phyloP scores from a whole-genome alignment of 768 basidiomycete species.

The Lepiota brunneoincarnata region DNA sequence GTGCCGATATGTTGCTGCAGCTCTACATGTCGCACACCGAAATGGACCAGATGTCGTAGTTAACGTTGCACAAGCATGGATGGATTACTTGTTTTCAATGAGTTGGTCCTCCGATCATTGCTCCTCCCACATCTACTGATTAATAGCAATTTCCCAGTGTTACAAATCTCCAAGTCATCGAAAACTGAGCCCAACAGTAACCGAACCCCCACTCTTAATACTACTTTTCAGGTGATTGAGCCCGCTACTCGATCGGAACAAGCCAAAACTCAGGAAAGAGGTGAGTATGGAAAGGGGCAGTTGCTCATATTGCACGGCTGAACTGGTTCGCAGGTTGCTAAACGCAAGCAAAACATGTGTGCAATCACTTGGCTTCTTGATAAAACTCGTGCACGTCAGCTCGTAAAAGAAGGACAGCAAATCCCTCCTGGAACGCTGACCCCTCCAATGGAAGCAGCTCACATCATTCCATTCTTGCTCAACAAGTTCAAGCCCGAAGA shows the following conservation, averaged over 20 bases:
- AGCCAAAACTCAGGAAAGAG: background rate
- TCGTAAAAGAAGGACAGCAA: background rate
- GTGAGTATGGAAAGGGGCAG: background rate
- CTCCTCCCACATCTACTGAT: background rate
- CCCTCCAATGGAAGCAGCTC: constrained; percentile 13
- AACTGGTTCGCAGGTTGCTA: constrained; percentile 11
- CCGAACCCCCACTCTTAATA: background rate
- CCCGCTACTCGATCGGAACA: background rate
- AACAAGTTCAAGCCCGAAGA: constrained; percentile 12
- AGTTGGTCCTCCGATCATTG: constrained; percentile 11
- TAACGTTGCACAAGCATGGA: constrained; percentile 18
- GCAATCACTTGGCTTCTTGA: constrained; percentile 16
- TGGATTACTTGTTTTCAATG: constrained; percentile 16
- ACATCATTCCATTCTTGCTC: constrained; percentile 16
- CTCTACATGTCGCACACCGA: constrained; percentile 17
- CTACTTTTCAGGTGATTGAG: background rate
- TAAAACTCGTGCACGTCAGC: background rate
- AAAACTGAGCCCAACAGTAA: background rate
- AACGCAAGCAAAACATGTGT: constrained; percentile 16
- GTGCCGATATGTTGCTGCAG: constrained; percentile 18
- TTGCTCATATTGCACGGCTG: background rate
- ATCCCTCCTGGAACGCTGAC: background rate
- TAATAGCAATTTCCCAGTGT: background rate
- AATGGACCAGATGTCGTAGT: constrained; percentile 14
- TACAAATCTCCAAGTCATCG: background rate